phyloP scores from a whole-genome alignment of 2,329 filamentous ascomycete species.

The Epichloe sylvatica region DNA sequence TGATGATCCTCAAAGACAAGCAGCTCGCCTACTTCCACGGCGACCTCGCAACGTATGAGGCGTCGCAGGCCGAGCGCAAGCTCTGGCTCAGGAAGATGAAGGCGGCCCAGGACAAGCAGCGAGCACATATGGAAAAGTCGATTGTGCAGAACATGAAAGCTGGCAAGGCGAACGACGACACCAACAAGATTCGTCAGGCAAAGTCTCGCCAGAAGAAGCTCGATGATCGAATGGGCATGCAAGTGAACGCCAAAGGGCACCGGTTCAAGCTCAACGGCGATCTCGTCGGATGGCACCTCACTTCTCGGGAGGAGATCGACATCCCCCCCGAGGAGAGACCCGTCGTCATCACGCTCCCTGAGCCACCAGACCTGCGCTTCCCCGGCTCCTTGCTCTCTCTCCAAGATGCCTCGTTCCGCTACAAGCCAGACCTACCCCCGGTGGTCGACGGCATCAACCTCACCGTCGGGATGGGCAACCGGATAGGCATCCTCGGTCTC shows the following conservation, averaged over 20 bases:
- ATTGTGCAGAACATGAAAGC: conserved; percentile 62
- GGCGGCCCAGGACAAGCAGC: conserved; percentile 68
- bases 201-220: conserved; percentile 75
- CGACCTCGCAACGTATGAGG: conserved; percentile 58
- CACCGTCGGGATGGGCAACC: conserved; percentile 57
- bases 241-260: conserved; percentile 56
- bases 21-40: conserved; percentile 61
- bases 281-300: conserved; percentile 45
- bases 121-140: conserved; percentile 64
- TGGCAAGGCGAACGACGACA: conserved; percentile 64
- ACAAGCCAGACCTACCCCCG: conserved; percentile 26
- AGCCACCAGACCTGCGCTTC: conserved; percentile 57
- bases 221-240: conserved; percentile 65
- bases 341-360: conserved; percentile 43
- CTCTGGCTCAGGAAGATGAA: conserved; percentile 60
- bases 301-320: conserved; percentile 52
- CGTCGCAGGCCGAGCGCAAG: conserved; percentile 52
- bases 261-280: conserved; percentile 75
- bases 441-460: conserved; percentile 52
- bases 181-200: conserved; percentile 75
- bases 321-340: conserved; percentile 49
- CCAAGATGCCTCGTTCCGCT: conserved; percentile 55
- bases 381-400: conserved; percentile 60
- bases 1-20: conserved; percentile 62
- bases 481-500: conserved; percentile 61